phyloP scores from a whole-genome alignment of 2,329 filamentous ascomycete species.

The Cladophialophora carrionii region DNA sequence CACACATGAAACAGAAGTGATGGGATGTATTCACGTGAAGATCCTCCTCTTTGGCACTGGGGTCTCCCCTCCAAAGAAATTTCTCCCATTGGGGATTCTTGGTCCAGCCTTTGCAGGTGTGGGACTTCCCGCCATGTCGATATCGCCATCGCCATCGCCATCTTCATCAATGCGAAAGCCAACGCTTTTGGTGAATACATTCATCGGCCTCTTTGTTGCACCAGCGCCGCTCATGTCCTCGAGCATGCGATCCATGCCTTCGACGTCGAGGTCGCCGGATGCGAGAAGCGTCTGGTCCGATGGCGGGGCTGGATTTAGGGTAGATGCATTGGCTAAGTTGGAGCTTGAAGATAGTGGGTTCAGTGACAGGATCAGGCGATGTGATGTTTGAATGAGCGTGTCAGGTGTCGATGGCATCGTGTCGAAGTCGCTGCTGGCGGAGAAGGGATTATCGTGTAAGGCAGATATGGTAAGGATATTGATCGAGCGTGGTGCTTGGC shows the following conservation, averaged over 20 bases:
- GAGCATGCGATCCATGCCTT: constrained; percentile 53
- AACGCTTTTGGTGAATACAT: constrained; percentile 27
- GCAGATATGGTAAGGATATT: constrained; percentile 16
- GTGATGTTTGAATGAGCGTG: constrained; percentile 31
- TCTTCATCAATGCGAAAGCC: constrained; percentile 25
- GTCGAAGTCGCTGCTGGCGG: constrained; percentile 19
- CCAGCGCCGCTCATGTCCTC: constrained; percentile 44
- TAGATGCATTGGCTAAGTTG: constrained; percentile 17
- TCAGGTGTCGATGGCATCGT: constrained; percentile 21
- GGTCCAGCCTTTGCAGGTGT: constrained; percentile 23
- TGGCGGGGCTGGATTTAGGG: constrained; percentile 10
- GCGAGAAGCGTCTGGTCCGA: constrained; percentile 49
- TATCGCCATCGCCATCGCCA: constrained; percentile 26
- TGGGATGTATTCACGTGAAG: constrained; percentile 23
- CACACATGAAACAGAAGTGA: not conserved
- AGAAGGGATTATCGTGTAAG: not conserved
- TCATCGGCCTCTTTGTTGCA: constrained; percentile 22
- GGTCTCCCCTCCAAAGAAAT: constrained; percentile 3
- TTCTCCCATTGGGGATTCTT: constrained; percentile 19
- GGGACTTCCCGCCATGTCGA: constrained; percentile 30
- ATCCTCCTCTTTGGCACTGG: constrained; percentile 25
- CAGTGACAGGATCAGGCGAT: constrained; percentile 32
- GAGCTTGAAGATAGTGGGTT: constrained; percentile 20
- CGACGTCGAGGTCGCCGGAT: constrained; percentile 51
- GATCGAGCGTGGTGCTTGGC: constrained; percentile 23